A percentile compares a stretch with the other conserved stretches of the same genome.
phyloP scores from a whole-genome alignment of 2,329 filamentous ascomycete genomes.

The Sporothrix phasma region DNA sequence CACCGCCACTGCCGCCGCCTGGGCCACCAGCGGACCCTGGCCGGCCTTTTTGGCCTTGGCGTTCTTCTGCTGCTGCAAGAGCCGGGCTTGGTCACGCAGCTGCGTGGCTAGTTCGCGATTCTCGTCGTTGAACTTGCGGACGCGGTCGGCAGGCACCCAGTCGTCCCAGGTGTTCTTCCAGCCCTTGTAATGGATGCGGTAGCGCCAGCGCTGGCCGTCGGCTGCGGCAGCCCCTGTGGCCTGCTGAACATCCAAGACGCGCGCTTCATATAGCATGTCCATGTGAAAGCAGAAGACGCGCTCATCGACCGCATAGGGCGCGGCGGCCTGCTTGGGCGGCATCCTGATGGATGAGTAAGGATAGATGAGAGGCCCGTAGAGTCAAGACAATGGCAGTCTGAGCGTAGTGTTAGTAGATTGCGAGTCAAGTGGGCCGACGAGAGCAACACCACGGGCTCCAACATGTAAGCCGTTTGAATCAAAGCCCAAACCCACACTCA shows the following conservation, averaged over 20 bases:
- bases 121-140: conserved; percentile 89
- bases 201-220: conserved; percentile 46
- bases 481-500: not conserved
- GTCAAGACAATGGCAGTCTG: not conserved
- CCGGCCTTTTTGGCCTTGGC: conserved; percentile 31
- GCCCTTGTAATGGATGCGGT: conserved; percentile 96
- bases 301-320: conserved; percentile 66
- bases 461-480: not conserved
- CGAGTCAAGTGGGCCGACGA: not conserved
- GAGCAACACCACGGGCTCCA: too few species aligned
- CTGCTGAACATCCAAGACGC: conserved; percentile 69
- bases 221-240: conserved; percentile 57
- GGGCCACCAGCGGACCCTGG: conserved; percentile 29
- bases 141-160: conserved; percentile 88
- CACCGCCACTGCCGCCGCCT: conserved; percentile 18
- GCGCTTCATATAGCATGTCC: conserved; percentile 94
- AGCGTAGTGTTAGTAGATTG: not conserved
- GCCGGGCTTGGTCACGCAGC: conserved; percentile 58
- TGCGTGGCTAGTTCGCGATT: conserved; percentile 80
- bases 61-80: conserved; percentile 42
- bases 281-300: conserved; percentile 94
- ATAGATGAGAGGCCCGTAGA: not conserved
- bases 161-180: conserved; percentile 99
- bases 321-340: conserved; percentile 31
- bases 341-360: conserved; percentile 8